Evolutionary conservation across 129 eudicot species (phyloP).

Genomic region (carrot (Daucus carota)): DH1_v3.0 NC_030383.2:37727501-37728000

Average conservation of each 20-base stretch:
- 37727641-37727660: not conserved
- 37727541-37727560: constrained; percentile 96
- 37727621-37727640: not conserved
- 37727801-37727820: constrained; percentile 64
- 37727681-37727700: not conserved
- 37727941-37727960: constrained; percentile 65
- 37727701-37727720: not conserved
- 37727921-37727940: constrained; percentile 92
- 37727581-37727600: constrained; percentile 95
- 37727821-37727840: constrained; percentile 96
- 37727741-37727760: not conserved
- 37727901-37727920: constrained; percentile 98
- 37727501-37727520: constrained; percentile 53
- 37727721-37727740: not conserved
- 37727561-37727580: constrained; percentile 99
- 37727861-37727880: constrained; percentile 96
- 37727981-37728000: constrained; percentile 85
- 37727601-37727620: not conserved
- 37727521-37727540: constrained; percentile 88
- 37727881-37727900: constrained; percentile 92
- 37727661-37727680: not conserved
- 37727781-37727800: not conserved
- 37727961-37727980: constrained; percentile 66
- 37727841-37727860: constrained; percentile 98
- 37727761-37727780: too few relatives aligned